A percentile compares a stretch with the other conserved stretches of the same genome.
Evolutionary conservation across 495 filamentous ascomycete genomes (phyloP).

Genomic region (Penicillium mononematosum): DNA sequence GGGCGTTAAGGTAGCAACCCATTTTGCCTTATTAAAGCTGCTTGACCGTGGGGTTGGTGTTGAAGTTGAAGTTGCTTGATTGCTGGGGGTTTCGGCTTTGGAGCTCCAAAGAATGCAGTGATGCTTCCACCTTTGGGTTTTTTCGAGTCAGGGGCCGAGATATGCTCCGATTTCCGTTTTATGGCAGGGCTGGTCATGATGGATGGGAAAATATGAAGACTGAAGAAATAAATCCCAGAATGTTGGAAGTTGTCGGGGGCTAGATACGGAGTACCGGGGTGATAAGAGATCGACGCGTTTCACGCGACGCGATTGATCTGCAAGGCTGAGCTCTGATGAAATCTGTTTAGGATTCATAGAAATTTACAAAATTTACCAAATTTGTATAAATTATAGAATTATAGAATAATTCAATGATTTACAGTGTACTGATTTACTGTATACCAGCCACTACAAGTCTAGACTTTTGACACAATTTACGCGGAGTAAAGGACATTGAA

Average conservation of each 20-base stretch:
- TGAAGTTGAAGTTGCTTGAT: slow-evolving; percentile 17
- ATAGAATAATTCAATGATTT: neutral
- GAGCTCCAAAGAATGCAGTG: slow-evolving; percentile 63
- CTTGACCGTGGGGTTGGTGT: slow-evolving; percentile 27
- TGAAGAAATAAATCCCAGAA: neutral
- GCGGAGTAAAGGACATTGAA: slow-evolving; percentile 1
- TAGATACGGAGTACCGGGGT: neutral
- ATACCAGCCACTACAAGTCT: neutral
- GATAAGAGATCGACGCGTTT: slow-evolving; percentile 21
- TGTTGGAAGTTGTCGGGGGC: neutral
- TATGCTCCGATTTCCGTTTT: slow-evolving; percentile 40
- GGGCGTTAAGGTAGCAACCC: slow-evolving; percentile 70
- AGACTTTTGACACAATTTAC: no score
- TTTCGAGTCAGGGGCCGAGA: slow-evolving; percentile 34
- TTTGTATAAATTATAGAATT: neutral
- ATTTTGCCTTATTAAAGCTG: slow-evolving; percentile 85
- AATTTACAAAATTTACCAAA: neutral
- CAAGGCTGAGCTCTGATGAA: neutral
- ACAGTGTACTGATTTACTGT: neutral
- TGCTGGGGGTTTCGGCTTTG: slow-evolving; percentile 44
- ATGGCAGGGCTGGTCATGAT: slow-evolving; percentile 33
- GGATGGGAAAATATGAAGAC: slow-evolving; percentile 9
- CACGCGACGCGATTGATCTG: slow-evolving; percentile 16
- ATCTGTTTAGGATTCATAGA: neutral
- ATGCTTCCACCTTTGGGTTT: slow-evolving; percentile 71